Evolutionary conservation across 1,284 basidiomycete species (phyloP), one percentile per base, ranked within the genome.

Genomic region (Lignosus rhinocerotis): DNA sequence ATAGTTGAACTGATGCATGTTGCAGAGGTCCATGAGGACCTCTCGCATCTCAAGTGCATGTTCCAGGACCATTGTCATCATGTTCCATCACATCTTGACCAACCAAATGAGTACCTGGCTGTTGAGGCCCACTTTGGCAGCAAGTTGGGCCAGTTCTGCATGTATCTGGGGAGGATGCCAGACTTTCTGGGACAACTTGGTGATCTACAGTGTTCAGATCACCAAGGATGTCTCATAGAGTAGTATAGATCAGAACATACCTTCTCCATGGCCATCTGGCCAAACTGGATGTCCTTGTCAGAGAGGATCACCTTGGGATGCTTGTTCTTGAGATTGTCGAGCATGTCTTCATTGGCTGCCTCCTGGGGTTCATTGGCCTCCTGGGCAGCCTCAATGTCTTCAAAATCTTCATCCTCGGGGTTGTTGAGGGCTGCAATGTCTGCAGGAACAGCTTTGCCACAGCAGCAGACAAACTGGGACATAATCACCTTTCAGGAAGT

Each of bases 1-100:
- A 9, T 52, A 43, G 38, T 60, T 50, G 25, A 65, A 58, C 25
- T 62, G 55, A 2, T 21, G 21, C 25, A 53, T 25, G 12, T 46
- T 42, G 5, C 55, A 57, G 1, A 69, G 39, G 2, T 25, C 19
- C 11, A 55, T 44, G 9, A 70, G 25, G 1, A 59, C 54, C 3
- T 44, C 50, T 6, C 52, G 42, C 44, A 67, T 55, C n/a, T 65
- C 45, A 16, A 67, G 44, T 0, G 59, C 60, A 31, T 60, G 56
- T 0, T 48, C 51, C 16, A 69, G 44, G 45, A 67, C 62, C 4
- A 60, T 42, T 4, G 60, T 57, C 0, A 63, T 58, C 0, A 56
- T 68, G 42, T 71, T 71, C 67, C 67, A 71, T 1, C 61, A 42
- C 0, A 62, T 67, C 1, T 33, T 19, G 16, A 70, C 55, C 25